Evolutionary conservation across 306 rosid species (phyloP).

Genomic region (Luffa aegyptiaca): DNA sequence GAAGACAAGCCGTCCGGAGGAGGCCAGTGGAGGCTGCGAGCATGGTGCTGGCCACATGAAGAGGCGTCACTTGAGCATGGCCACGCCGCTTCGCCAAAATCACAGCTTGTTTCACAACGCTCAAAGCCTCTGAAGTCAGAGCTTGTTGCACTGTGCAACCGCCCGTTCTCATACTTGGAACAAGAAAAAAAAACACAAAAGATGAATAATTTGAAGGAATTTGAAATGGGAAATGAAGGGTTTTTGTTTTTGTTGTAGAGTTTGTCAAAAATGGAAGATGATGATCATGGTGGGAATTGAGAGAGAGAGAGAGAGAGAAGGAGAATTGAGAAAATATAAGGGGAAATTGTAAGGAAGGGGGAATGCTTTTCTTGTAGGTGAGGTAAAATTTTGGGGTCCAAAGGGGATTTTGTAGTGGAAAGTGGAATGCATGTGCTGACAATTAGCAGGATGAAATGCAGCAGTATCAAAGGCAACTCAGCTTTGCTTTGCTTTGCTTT

Average conservation of each 20-base stretch:
- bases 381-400: slow-evolving; percentile 72
- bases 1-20: slow-evolving; percentile 70
- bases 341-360: slow-evolving; percentile 8
- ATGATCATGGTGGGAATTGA: neutral
- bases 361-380: slow-evolving; percentile 90
- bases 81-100: slow-evolving; percentile 75
- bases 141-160: slow-evolving; percentile 74
- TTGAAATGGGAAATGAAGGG: slow-evolving; percentile 6
- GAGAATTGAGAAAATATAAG: slow-evolving; percentile 26
- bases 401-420: slow-evolving; percentile 81
- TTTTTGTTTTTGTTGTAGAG: too few species aligned
- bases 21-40: slow-evolving; percentile 55
- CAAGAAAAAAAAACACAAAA: neutral
- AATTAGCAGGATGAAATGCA: slow-evolving; percentile 57
- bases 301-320: slow-evolving; percentile 4
- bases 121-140: slow-evolving; percentile 62
- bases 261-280: neutral
- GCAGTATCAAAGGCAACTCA: slow-evolving; percentile 73
- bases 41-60: slow-evolving; percentile 88
- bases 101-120: slow-evolving; percentile 63
- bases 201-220: neutral
- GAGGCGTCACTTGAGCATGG: slow-evolving; percentile 95
- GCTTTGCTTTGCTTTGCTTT: slow-evolving; percentile 37
- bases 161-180: slow-evolving; percentile 70
- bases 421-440: slow-evolving; percentile 99